Evolutionary conservation across 768 basidiomycete species (phyloP).

Genomic region (Pleurotus platypus): DNA sequence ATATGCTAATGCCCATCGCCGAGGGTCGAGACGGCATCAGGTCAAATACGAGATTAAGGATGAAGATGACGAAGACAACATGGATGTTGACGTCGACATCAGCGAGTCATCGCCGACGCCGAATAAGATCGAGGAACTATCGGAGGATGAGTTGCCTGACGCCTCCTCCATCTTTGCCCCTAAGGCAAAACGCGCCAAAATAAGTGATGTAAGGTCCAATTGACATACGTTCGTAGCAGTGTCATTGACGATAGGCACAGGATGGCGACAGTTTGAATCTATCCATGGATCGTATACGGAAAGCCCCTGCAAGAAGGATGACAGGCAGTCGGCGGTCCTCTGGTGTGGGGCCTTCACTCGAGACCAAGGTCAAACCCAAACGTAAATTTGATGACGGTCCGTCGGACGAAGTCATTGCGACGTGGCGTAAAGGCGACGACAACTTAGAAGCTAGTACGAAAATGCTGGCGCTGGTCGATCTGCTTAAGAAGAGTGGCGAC

Average conservation of each 20-base stretch:
- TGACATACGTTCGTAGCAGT: background rate
- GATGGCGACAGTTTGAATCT: conserved; percentile 19
- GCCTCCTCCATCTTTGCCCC: conserved; percentile 33
- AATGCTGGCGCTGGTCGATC: conserved; percentile 55
- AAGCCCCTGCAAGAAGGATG: conserved; percentile 21
- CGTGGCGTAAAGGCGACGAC: conserved; percentile 58
- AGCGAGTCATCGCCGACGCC: conserved; percentile 23
- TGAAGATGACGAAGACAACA: conserved; percentile 16
- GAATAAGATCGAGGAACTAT: conserved; percentile 29
- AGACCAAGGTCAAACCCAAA: conserved; percentile 19
- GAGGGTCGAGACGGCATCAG: conserved; percentile 12
- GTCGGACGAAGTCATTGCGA: conserved; percentile 42
- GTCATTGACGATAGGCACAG: too few relatives aligned
- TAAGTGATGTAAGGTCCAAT: conserved; percentile 24
- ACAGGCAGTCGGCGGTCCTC: conserved; percentile 17
- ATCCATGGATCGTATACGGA: conserved; percentile 11
- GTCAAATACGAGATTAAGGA: conserved; percentile 11
- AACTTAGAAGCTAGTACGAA: conserved; percentile 66
- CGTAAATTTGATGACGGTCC: conserved; percentile 26
- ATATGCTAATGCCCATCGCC: conserved; percentile 32
- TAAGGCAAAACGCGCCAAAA: conserved; percentile 16
- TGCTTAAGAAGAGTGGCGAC: conserved; percentile 50
- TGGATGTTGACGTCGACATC: conserved; percentile 18
- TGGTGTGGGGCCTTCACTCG: conserved; percentile 12
- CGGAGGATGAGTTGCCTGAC: conserved; percentile 55